Evolutionary conservation across 2,329 filamentous ascomycete genomes (phyloP), one percentile per base, ranked within the genome.

Genomic region (Cytospora piceae): DNA sequence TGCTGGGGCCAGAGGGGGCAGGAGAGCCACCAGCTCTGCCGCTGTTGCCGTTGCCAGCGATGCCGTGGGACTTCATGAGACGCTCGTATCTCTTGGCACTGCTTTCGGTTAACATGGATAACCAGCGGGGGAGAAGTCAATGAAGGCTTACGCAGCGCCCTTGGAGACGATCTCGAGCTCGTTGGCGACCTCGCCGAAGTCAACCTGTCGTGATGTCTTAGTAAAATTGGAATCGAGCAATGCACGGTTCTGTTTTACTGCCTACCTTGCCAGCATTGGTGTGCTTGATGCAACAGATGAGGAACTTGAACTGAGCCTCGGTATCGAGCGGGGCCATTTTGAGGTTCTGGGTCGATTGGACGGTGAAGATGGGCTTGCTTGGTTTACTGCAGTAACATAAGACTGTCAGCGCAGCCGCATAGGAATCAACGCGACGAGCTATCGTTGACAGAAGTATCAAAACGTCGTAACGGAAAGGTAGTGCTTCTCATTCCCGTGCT

Each of bases 41-140:
- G 14, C 64, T 65, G 37, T 69, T 71, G 55, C 69, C 71, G 58
- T 71, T 73, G 58, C 72, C 59, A 12, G 70, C 59, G 62, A 88
- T 83, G 31, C 80, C 81, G 69, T 88, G 79, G 11, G 82, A 77
- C 73, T 88, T 88, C 77, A 89, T 80, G 73, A 91, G 81, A 37
- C 88, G 84, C 75, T 89, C 86, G 71, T 89, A 91, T 70, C 88
- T 80, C 76, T 91, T 91, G 68, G 87, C 84, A 1, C 89, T 91
- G 71, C 67, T 17, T 32, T 15, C 27, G 9, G 22, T 49, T 12
- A 51, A 17, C 4, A 17, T 15, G 53, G 24, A 58, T 55, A 34
- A 11, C 17, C 37, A 63, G 39, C 57, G 53, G 60, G 31, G 20
- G 37, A 29, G 52, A 49, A n/a, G 34, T 34, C 7, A 8, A 34